Base-by-base conservation (phyloP, 495 filamentous ascomycete species). In the Penicillium tannophilum region DNA sequence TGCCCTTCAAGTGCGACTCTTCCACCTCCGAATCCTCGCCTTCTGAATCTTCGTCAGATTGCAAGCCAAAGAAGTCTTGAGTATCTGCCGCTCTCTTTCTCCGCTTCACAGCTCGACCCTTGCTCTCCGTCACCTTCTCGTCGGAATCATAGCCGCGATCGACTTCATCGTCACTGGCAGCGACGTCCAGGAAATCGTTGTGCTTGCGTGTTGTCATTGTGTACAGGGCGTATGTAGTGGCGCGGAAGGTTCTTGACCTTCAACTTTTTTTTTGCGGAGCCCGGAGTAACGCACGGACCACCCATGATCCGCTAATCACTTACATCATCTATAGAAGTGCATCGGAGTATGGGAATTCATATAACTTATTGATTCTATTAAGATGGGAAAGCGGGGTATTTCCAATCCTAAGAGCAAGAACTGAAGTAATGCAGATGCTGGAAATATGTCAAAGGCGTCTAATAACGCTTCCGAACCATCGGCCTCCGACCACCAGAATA, bases 111-210 rank as follows among this genome's bases (percentile, higher is more conserved):
- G 72, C 71, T 23, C 84, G 81, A 14, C 85, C 86, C 74, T 90
- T 90, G 51, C 57, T 75, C 59, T 83, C 82, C 44, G 90, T 74
- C 43, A 88, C 76, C 35, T 83, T 82, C 30, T 69, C 79, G 52
- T 90, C 90, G 3, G 89, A 93, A 62, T 91, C 82, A 61, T 89
- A 90, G 45, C 83, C 86, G 45, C 78, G 70, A 46, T 82, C 77
- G 35, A 79, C 81, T 48, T 88, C 84, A 3, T 89, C 84, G 39
- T 93, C 91, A 67, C 87, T 89, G 6, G 63, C 62, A 16, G 78
- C 83, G 8, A 81, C 81, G 52, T 92, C 90, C 19, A 96, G 82
- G 62, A 87, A 93, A 41, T 90, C 82, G 72, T 92, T 92, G 52
- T 82, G 79, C 52, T 88, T 91, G 60, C 86, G 83, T n/a, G 80